Percentiles rank a stretch among this genome's conserved stretches.
Evolutionary conservation across 179 eudicot genomes (phyloP).

Genomic region (Silene noctiflora): DNA sequence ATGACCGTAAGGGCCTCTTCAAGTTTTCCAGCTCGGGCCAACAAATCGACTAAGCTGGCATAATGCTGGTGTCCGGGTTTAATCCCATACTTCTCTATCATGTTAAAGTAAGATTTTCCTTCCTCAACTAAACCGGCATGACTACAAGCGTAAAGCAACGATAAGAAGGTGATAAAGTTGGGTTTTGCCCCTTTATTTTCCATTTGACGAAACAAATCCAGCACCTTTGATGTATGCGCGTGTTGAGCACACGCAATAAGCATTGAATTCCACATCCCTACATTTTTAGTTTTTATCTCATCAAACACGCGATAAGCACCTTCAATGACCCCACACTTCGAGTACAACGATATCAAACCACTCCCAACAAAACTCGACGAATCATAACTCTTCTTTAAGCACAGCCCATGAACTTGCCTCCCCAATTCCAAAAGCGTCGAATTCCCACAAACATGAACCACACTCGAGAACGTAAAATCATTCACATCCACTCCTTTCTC

Average conservation of each 20-base stretch:
- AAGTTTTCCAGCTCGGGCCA: slow-evolving; percentile 81
- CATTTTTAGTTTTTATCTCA: slow-evolving; percentile 46
- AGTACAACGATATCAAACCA: slow-evolving; percentile 73
- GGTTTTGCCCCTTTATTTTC: slow-evolving; percentile 47
- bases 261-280: slow-evolving; percentile 91
- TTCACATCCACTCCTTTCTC: slow-evolving; percentile 63
- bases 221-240: slow-evolving; percentile 46
- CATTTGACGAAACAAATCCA: slow-evolving; percentile 58
- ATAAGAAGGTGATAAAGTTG: slow-evolving; percentile 79
- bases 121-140: slow-evolving; percentile 73
- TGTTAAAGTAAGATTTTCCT: slow-evolving; percentile 59
- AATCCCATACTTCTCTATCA: slow-evolving; percentile 59
- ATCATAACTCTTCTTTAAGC: slow-evolving; percentile 59
- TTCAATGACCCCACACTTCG: slow-evolving; percentile 69
- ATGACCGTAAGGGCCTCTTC: slow-evolving; percentile 57
- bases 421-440: slow-evolving; percentile 69
- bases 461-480: slow-evolving; percentile 87
- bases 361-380: slow-evolving; percentile 79
- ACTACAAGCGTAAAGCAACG: slow-evolving; percentile 78
- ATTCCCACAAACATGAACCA: slow-evolving; percentile 71
- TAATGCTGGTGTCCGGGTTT: slow-evolving; percentile 79
- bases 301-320: slow-evolving; percentile 59
- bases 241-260: slow-evolving; percentile 89
- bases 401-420: slow-evolving; percentile 62
- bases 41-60: slow-evolving; percentile 75